phyloP scores from a whole-genome alignment of 495 filamentous ascomycete species.

The Trichoderma asperelloides region DNA sequence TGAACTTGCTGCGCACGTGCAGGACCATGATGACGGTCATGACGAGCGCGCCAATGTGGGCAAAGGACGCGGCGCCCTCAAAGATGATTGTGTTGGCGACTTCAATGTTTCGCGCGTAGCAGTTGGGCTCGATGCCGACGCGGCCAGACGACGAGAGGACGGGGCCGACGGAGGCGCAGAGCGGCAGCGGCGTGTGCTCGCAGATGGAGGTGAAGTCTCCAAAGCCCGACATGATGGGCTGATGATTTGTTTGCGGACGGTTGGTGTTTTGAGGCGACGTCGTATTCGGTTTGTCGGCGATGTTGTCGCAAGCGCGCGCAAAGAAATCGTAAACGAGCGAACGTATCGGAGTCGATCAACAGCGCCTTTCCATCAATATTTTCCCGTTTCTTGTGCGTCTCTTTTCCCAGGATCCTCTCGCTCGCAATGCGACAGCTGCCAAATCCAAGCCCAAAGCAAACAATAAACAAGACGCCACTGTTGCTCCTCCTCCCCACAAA shows the following conservation, averaged over 20 bases:
- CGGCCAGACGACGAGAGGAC: slow-evolving; percentile 53
- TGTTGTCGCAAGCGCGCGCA: background rate
- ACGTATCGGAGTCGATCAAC: background rate
- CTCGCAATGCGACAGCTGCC: background rate
- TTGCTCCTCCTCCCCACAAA: background rate
- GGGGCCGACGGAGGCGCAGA: slow-evolving; percentile 75
- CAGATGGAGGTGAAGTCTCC: slow-evolving; percentile 86
- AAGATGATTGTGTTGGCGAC: slow-evolving; percentile 98
- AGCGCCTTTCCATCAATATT: background rate
- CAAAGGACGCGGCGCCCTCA: slow-evolving; percentile 79
- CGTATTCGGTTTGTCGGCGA: background rate
- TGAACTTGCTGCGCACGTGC: slow-evolving; percentile 95
- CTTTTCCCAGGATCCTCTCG: background rate
- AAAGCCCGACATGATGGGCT: slow-evolving; percentile 62
- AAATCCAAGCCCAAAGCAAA: background rate
- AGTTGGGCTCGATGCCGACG: slow-evolving; percentile 77
- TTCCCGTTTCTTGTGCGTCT: background rate
- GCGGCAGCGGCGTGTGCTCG: slow-evolving; percentile 69
- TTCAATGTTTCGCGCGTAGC: slow-evolving; percentile 92
- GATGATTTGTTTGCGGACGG: background rate
- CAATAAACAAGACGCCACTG: background rate
- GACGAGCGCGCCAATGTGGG: slow-evolving; percentile 81
- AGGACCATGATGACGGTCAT: slow-evolving; percentile 98
- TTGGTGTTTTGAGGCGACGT: background rate
- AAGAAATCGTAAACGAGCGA: background rate